Conservation (phyloP, 2,329 filamentous ascomycete genomes). For the Myrmaecium sp. region DNA sequence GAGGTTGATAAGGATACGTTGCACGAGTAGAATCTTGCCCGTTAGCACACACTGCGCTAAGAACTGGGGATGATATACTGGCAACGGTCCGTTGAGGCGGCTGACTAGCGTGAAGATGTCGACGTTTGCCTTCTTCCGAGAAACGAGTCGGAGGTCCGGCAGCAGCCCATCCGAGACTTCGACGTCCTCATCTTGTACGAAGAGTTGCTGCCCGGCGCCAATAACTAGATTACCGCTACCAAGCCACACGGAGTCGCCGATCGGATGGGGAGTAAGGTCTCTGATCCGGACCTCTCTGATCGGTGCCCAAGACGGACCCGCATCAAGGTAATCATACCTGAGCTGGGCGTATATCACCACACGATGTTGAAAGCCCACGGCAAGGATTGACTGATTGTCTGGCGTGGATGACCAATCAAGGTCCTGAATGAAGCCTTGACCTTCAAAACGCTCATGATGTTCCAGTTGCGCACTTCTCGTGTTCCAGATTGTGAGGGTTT, state of each 20-base stretch:
- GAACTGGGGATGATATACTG: constrained; percentile 84
- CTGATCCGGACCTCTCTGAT: constrained; percentile 69
- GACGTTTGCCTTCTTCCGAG: constrained; percentile 33
- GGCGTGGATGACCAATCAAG: constrained; percentile 90
- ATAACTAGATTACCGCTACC: constrained; percentile 71
- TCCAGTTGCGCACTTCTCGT: constrained; percentile 67
- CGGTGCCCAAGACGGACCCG: constrained; percentile 75
- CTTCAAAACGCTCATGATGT: constrained; percentile 58
- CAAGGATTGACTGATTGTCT: constrained; percentile 72
- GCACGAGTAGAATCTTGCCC: constrained; percentile 57
- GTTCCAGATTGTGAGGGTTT: constrained; percentile 80
- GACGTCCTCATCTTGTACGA: constrained; percentile 66
- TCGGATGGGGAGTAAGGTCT: constrained; percentile 72
- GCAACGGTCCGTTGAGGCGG: constrained; percentile 69
- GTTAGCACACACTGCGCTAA: constrained; percentile 71
- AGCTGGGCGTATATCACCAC: constrained; percentile 72
- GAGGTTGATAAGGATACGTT: constrained; percentile 54
- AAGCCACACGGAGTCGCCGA: constrained; percentile 87
- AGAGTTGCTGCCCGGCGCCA: constrained; percentile 79
- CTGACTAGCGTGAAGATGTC: constrained; percentile 72
- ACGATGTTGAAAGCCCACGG: constrained; percentile 80
- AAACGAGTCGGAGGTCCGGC: constrained; percentile 34
- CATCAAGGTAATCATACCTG: constrained; percentile 80
- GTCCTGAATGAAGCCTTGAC: constrained; percentile 61
- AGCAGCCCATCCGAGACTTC: constrained; percentile 44